Evolutionary conservation across 352 stramenopile species (phyloP), one percentile per base, ranked within the genome.

Genomic region (Nothophytophthora sp.): DNA sequence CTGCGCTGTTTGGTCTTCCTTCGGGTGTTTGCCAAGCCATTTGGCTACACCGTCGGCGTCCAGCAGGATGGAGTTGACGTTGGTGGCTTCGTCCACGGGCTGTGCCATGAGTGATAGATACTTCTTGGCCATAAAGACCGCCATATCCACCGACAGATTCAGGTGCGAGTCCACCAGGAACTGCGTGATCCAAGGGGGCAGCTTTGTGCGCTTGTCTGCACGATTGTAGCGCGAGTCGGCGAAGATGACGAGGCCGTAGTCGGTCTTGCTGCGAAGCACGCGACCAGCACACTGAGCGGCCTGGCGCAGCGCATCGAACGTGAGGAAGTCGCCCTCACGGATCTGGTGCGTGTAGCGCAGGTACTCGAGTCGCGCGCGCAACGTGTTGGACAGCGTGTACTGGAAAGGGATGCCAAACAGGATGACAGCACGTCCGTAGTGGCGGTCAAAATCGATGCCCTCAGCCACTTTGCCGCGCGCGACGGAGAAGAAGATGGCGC

Each of bases 321-420:
- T 99, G 15, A 99, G 61, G 67, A 99, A 99, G 57, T 99, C 96
- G 36, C 86, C 83, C 59, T 98, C 90, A 70, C 82, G 73, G 61
- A 98, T 98, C 67, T 97, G 79, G 48, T 94, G 83, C 51, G 81
- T 94, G 64, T 94, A 94, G 23, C 97, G 91, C 51, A 99, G 72
- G 73, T 98, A 99, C 73, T 99, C 96, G 9, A 99, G 80, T 5
- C 97, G 79, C 32, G 97, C 94, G 27, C 95, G 76, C 30, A 99
- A 73, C 33, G 83, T 91, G 60, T 96, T 84, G 13, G 87, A 98
- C 20, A 98, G 73, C 40, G 96, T 99, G 71, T 99, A 99, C 81
- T 99, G 96, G 80, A 99, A 99, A 23, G 98, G 98, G 25, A 99
- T 98, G 12, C 98, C 98, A 70, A 99, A 99, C 53, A 99, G 88